Evolutionary conservation across 2,329 filamentous ascomycete genomes (phyloP).

Genomic region (Raffaelea ambrosiae): DNA sequence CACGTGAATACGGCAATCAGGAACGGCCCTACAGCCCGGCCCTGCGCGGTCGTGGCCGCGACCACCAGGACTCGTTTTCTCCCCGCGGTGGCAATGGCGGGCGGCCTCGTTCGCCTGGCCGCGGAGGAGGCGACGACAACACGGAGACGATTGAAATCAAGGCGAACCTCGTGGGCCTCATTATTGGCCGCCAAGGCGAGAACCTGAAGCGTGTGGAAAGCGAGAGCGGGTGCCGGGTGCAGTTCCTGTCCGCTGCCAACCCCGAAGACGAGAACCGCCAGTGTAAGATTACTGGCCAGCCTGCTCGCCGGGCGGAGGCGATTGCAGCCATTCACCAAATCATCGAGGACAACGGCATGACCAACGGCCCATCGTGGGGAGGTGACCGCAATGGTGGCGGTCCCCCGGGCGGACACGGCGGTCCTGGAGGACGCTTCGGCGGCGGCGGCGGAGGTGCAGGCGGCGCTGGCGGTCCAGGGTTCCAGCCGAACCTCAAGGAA

Average conservation of each 20-base stretch:
- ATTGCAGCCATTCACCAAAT: slow-evolving; percentile 79
- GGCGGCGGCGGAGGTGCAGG: slow-evolving; percentile 25
- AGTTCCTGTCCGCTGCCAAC: slow-evolving; percentile 74
- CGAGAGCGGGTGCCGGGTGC: slow-evolving; percentile 74
- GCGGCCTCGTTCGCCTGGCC: slow-evolving; percentile 14
- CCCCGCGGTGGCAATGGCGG: slow-evolving; percentile 41
- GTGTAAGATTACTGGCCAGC: slow-evolving; percentile 75
- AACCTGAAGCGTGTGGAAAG: slow-evolving; percentile 78
- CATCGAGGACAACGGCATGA: slow-evolving; percentile 74
- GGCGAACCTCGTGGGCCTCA: slow-evolving; percentile 76
- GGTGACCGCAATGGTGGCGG: slow-evolving; percentile 24
- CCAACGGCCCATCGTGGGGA: slow-evolving; percentile 33
- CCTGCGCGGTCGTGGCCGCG: slow-evolving; percentile 30
- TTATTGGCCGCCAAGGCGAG: slow-evolving; percentile 85
- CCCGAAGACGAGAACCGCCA: slow-evolving; percentile 64
- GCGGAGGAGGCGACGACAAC: slow-evolving; percentile 47
- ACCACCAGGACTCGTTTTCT: slow-evolving; percentile 41
- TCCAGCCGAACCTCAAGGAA: slow-evolving; percentile 51
- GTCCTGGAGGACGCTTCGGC: not conserved
- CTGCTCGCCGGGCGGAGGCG: slow-evolving; percentile 64
- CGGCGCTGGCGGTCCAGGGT: slow-evolving; percentile 23
- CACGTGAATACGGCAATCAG: slow-evolving; percentile 37
- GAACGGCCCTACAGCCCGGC: slow-evolving; percentile 20
- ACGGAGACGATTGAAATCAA: slow-evolving; percentile 80
- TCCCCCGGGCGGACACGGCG: slow-evolving; percentile 5